Evolutionary conservation across 106 monocot genomes (phyloP).

Genomic region (Ottelia alismoides): DNA sequence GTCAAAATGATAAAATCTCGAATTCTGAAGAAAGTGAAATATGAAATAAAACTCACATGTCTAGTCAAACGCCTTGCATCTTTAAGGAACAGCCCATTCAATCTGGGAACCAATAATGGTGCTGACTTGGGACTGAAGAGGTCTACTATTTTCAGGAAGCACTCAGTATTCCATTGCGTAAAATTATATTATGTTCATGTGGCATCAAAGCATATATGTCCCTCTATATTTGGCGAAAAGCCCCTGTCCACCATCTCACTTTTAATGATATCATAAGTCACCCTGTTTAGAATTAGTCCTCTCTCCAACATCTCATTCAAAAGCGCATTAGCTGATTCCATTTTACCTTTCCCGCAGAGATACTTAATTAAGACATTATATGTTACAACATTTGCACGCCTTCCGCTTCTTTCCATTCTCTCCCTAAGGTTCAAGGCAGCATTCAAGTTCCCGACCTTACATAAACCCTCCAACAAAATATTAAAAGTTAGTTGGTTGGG

Average conservation of each 20-base stretch:
- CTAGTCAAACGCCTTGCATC: too few relatives aligned
- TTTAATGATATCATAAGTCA: constrained; percentile 77
- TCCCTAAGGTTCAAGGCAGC: constrained; percentile 56
- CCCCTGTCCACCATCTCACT: constrained; percentile 77
- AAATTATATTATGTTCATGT: background rate
- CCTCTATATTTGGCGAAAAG: constrained; percentile 72
- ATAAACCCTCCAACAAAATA: constrained; percentile 69
- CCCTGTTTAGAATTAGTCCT: constrained; percentile 67
- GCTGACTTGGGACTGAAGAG: too few relatives aligned
- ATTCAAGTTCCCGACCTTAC: constrained; percentile 52
- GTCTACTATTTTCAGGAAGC: too few relatives aligned
- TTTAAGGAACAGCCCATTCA: too few relatives aligned
- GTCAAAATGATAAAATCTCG: too few relatives aligned
- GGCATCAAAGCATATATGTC: constrained; percentile 34
- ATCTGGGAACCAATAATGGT: too few relatives aligned
- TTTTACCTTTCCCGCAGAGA: constrained; percentile 36
- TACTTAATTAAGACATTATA: constrained; percentile 73
- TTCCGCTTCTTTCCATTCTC: constrained; percentile 71
- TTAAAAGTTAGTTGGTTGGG: constrained; percentile 64
- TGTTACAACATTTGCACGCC: constrained; percentile 67
- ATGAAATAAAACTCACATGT: too few relatives aligned
- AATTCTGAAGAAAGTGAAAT: too few relatives aligned
- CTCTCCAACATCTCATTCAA: constrained; percentile 95
- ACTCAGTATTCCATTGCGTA: too few relatives aligned
- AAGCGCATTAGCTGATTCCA: constrained; percentile 55